Evolutionary conservation across 345 rosid genomes (phyloP).

Genomic region (Mallotus nudiflorus): DNA sequence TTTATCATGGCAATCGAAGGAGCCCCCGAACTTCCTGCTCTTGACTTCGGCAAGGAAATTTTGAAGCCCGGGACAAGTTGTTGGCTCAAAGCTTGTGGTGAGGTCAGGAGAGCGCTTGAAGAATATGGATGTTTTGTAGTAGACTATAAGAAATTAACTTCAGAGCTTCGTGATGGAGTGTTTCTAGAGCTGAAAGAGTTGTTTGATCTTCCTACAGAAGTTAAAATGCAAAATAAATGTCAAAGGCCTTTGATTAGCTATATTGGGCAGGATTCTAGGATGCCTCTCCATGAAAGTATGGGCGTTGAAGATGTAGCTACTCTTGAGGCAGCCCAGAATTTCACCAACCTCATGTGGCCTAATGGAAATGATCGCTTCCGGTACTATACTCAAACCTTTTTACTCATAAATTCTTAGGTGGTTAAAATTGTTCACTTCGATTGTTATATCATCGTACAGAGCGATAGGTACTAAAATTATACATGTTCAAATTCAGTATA

Average conservation of each 20-base stretch:
- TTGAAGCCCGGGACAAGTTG: conserved; percentile 44
- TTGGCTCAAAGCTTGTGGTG: conserved; percentile 39
- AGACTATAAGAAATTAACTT: conserved; percentile 36
- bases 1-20: conserved; percentile 10
- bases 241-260: conserved; percentile 61
- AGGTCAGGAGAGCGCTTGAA: conserved; percentile 56
- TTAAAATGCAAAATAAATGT: conserved; percentile 56
- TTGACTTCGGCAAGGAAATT: conserved; percentile 24
- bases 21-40: conserved; percentile 22
- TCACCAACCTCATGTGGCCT: conserved; percentile 69
- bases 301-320: conserved; percentile 57
- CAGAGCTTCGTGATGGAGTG: conserved; percentile 31
- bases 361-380: conserved; percentile 53
- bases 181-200: conserved; percentile 44
- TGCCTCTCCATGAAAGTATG: conserved; percentile 69
- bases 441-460: no score
- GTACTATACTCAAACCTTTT: conserved; percentile 30
- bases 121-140: conserved; percentile 60
- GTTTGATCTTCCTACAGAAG: conserved; percentile 56
- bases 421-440: no score
- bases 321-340: conserved; percentile 38
- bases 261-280: conserved; percentile 52
- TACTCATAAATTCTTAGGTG: no score
- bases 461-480: no score
- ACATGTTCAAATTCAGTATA: no score